Conservation (phyloP, 257 asterid species). For the Nicotiana obtusifolia region DNA sequence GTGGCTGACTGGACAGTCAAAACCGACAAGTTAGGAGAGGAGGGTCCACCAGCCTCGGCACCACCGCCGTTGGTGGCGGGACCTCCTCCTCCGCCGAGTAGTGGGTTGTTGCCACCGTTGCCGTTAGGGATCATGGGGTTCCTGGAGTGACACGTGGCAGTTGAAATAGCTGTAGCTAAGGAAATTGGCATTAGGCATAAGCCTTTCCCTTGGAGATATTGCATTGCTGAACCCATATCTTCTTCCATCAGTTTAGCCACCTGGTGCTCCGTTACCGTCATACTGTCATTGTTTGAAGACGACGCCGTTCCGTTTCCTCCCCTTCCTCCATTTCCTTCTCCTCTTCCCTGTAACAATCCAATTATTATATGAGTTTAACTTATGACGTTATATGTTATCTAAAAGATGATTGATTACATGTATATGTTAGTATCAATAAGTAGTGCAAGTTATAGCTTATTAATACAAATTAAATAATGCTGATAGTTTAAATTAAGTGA, state of each 20-base stretch:
- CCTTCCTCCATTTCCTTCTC: slow-evolving; percentile 33
- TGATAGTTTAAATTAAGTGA: too few relatives aligned
- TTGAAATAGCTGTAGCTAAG: slow-evolving; percentile 78
- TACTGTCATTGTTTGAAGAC: slow-evolving; percentile 59
- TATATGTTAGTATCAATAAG: too few relatives aligned
- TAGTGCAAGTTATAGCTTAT: too few relatives aligned
- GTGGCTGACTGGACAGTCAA: slow-evolving; percentile 68
- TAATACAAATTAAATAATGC: too few relatives aligned
- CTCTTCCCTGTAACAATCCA: slow-evolving; percentile 28
- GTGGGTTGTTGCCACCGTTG: slow-evolving; percentile 20
- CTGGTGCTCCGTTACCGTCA: slow-evolving; percentile 81
- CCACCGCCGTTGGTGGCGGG: slow-evolving; percentile 4
- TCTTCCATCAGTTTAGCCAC: slow-evolving; percentile 94
- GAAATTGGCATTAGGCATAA: slow-evolving; percentile 95
- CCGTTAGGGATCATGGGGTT: slow-evolving; percentile 22
- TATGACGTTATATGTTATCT: too few relatives aligned
- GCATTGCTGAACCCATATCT: slow-evolving; percentile 98
- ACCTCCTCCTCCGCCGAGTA: neutral
- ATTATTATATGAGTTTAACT: neutral
- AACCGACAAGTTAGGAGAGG: slow-evolving; percentile 70
- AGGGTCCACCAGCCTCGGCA: slow-evolving; percentile 37
- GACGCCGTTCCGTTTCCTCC: slow-evolving; percentile 55
- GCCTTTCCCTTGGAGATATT: slow-evolving; percentile 90
- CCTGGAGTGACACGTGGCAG: slow-evolving; percentile 65
- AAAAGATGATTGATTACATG: too few relatives aligned